Evolutionary conservation across 179 eudicot species (phyloP).

Genomic region (Corrigiola litoralis): DNA sequence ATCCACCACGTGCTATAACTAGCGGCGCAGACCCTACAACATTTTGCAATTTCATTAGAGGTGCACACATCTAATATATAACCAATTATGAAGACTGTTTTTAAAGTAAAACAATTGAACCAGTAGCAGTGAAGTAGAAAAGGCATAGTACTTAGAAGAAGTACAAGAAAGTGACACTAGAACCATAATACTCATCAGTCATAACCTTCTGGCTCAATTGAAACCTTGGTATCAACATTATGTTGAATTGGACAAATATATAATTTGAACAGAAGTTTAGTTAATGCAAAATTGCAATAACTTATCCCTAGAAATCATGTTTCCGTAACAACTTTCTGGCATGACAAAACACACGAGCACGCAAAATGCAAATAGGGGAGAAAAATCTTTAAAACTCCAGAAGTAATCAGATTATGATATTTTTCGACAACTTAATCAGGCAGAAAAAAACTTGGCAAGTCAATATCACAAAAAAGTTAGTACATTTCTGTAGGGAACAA

Average conservation of each 20-base stretch:
- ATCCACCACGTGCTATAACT: slow-evolving; percentile 75
- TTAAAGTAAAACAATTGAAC: not conserved
- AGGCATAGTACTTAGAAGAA: not conserved
- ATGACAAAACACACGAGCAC: not conserved
- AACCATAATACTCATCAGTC: too few species aligned
- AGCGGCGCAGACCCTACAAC: slow-evolving; percentile 61
- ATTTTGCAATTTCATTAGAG: not conserved
- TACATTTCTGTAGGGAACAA: not conserved
- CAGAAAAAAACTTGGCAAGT: not conserved
- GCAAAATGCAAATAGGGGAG: not conserved
- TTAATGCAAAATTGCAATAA: too few species aligned
- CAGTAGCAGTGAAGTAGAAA: not conserved
- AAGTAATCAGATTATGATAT: not conserved
- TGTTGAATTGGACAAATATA: not conserved
- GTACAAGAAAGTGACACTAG: not conserved
- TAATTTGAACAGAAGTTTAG: too few species aligned
- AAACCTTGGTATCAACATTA: not conserved
- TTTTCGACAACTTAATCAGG: too few species aligned
- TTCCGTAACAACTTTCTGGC: not conserved
- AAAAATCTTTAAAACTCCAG: not conserved
- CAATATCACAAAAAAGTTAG: not conserved
- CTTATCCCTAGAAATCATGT: not conserved
- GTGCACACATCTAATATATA: not conserved
- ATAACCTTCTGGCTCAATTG: not conserved
- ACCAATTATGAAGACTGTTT: not conserved